Evolutionary conservation across 176 grass and related monocot species (phyloP), one percentile per base, ranked within the genome.

Genomic region (Aegilops bicornis): DNA sequence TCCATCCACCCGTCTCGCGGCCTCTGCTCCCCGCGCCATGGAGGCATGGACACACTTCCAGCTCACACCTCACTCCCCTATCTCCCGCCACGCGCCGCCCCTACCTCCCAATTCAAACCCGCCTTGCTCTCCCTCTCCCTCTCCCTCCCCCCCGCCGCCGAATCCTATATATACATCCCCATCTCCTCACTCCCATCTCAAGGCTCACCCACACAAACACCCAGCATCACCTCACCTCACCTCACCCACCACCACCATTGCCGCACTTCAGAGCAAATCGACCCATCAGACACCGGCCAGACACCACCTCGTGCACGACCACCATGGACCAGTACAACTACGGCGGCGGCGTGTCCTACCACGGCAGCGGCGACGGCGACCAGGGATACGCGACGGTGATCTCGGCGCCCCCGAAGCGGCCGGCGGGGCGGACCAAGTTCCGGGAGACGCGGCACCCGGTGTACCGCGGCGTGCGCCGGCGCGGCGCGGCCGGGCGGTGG

Each of bases 391-490:
- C 88, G 5, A 88, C 82, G 43, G 92, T 94, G 25, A 87, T 93
- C 89, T 64, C 88, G 36, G 66, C 72, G 36, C 85, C 88, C 31
- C 88, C 90, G 39, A 95, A 95, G 86, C 74, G 86, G 4, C 88
- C 82, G 3, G 87, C 88, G 11, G 93, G 93, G 22, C 61, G 90
- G 35, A 95, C 90, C 59, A 95, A 92, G 82, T 92, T 95, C 88
- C 35, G 90, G 70, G 93, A 95, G 88, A 95, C 86, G 83, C 61
- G 93, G 14, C 93, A 95, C 82, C 93, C 86, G 22, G 85, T 95
- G 74, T 95, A 86, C 76, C 84, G 85, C 37, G 89, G 92, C 77
- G 92, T 94, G n/a, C 84, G 89, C 61, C 91, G 90, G 83, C 87
- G 94, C 2, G 94, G 94, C 0, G 23, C 89, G 0, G 84, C 87